Base-by-base conservation (phyloP, 768 basidiomycete species). In the Roridomyces roridus region DNA sequence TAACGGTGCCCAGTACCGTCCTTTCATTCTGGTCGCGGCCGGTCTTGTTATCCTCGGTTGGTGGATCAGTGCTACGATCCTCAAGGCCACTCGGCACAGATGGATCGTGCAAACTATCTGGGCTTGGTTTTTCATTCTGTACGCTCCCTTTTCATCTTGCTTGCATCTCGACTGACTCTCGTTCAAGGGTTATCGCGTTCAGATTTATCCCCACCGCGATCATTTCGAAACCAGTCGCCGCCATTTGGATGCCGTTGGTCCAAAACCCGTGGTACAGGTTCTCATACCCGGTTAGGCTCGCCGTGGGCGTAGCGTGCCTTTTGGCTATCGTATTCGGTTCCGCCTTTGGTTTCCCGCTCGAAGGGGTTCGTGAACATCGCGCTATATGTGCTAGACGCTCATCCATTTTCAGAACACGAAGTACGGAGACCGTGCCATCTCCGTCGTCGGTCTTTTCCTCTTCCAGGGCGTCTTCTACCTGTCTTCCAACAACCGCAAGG, bases 91-190 rank as follows among this genome's bases (percentile, higher is more conserved):
- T 4, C 84, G 92, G 47, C 86, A 84, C 70, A 80, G 90, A 75
- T 94, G 92, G 91, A 82, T 93, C 59, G 87, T 89, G 9, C 90
- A 92, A 71, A 89, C 91, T 0, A 37, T 93, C 34, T 89, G 88
- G 64, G 89, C 92, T 3, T 95, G 93, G 92, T 84, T 85, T 50
- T 92, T 94, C 75, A 77, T 94, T 60, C 61, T 83, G 88, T 88
- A 63, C 65, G 85, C 76, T 12, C 49, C 40, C 15, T 7, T 20
- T 11, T 5, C 4, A 29, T 23, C 11, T 14, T 25, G 25, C 20
- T n/a, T 18, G 14, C 25, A 10, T 11, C 37, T 35, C 20, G 31
- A 21, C 28, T 21, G 29, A 21, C 26, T 42, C 48, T 7, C 29
- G 56, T 24, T 10, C 21, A 50, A 88, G 86, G 6, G 79, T 91